These are phyloP conservation scores for Salix arbutifolia DNA, from an alignment of 345 rosid genomes.

Conservation along the genomic window DNA sequence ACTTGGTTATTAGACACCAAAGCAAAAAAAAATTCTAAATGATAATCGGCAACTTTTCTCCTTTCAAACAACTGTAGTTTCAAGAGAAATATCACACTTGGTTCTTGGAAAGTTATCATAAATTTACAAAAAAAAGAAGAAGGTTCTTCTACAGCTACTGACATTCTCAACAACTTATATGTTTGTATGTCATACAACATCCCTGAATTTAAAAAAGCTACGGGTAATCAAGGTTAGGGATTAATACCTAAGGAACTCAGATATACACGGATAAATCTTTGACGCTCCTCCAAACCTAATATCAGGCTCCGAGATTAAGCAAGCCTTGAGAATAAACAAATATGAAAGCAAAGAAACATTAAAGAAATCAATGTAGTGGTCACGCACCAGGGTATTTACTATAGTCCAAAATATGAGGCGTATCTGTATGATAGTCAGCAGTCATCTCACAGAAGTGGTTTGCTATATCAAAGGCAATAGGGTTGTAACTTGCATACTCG, in stretches of 20 bases:
- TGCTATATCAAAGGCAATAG: slow-evolving; percentile 33
- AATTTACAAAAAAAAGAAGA: not conserved
- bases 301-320: slow-evolving; percentile 5
- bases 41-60: not conserved
- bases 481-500: slow-evolving; percentile 35
- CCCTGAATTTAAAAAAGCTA: not conserved
- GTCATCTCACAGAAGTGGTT: slow-evolving; percentile 38
- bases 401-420: slow-evolving; percentile 31
- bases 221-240: not conserved
- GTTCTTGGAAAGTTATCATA: not conserved
- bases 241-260: slow-evolving; percentile 57
- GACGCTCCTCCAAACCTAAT: slow-evolving; percentile 71
- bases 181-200: not conserved
- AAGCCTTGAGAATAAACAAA: not conserved
- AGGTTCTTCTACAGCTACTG: not conserved
- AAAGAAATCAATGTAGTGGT: not conserved
- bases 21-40: not conserved
- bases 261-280: slow-evolving; percentile 50
- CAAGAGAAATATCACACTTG: not conserved
- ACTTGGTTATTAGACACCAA: no score
- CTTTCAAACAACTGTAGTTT: not conserved
- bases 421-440: slow-evolving; percentile 31
- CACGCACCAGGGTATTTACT: slow-evolving; percentile 27
- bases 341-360: not conserved
- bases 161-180: not conserved